Conservation (phyloP, 2,329 filamentous ascomycete genomes). For the Didymella segeticola region DNA sequence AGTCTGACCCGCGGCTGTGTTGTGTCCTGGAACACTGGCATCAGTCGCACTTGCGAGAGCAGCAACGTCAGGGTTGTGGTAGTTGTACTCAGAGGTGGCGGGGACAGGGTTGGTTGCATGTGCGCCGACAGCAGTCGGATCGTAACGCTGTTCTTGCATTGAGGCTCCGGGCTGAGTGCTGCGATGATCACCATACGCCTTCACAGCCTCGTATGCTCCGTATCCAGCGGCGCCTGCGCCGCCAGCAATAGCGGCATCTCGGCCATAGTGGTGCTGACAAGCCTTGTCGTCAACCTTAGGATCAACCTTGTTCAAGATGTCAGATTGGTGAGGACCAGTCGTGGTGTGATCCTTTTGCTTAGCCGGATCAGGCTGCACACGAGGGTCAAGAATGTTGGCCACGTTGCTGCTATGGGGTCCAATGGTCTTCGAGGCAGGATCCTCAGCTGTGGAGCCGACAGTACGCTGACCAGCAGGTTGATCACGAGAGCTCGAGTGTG, state of each 20-base stretch:
- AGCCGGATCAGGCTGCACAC: slow-evolving; percentile 39
- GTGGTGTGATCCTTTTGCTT: slow-evolving; percentile 38
- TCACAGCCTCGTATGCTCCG: slow-evolving; percentile 42
- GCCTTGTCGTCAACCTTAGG: slow-evolving; percentile 33
- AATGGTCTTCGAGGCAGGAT: slow-evolving; percentile 36
- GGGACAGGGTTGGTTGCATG: slow-evolving; percentile 30
- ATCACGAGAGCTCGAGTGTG: slow-evolving; percentile 24
- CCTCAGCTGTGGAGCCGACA: slow-evolving; percentile 28
- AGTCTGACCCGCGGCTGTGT: not conserved
- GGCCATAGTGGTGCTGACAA: slow-evolving; percentile 30
- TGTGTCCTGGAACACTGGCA: not conserved
- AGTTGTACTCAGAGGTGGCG: slow-evolving; percentile 28
- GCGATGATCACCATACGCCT: slow-evolving; percentile 38
- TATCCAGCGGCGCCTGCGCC: slow-evolving; percentile 41
- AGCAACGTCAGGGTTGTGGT: slow-evolving; percentile 12
- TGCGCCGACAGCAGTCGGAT: slow-evolving; percentile 31
- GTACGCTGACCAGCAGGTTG: slow-evolving; percentile 28
- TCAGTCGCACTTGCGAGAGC: slow-evolving; percentile 10
- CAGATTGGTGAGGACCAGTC: slow-evolving; percentile 35
- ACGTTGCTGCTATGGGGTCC: slow-evolving; percentile 43
- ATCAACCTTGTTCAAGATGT: slow-evolving; percentile 35
- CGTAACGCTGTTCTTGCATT: slow-evolving; percentile 43
- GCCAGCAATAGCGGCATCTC: slow-evolving; percentile 40
- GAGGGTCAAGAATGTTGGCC: slow-evolving; percentile 41
- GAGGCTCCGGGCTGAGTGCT: slow-evolving; percentile 38